Percentiles rank a stretch among this genome's conserved stretches.
These are phyloP conservation scores for Claviceps purpurea DNA, from an alignment of 2,329 filamentous ascomycete species.

Conservation along the genomic window DNA sequence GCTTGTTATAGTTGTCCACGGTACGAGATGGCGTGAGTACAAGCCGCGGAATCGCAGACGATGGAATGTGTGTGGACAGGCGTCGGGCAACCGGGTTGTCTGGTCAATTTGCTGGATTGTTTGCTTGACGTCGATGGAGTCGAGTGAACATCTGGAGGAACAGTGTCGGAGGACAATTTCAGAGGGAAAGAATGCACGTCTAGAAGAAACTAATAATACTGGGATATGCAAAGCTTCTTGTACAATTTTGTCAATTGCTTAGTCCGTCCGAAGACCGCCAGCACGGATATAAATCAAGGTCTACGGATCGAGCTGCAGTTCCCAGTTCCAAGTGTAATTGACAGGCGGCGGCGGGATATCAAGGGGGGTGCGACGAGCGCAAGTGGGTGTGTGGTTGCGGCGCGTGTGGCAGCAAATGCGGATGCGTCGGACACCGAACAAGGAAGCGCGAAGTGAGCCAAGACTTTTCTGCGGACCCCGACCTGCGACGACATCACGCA, in stretches of 20 bases:
- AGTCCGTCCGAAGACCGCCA: neutral
- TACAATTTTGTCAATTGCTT: neutral
- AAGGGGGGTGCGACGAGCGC: neutral
- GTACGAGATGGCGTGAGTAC: neutral
- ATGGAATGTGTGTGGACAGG: neutral
- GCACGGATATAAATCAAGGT: conserved; percentile 1
- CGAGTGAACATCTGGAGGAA: neutral
- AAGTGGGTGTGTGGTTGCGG: neutral
- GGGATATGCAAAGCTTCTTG: conserved; percentile 4
- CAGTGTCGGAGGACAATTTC: neutral
- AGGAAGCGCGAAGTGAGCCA: neutral
- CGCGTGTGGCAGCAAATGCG: neutral
- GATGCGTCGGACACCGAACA: conserved; percentile 5
- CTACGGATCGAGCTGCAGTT: no score
- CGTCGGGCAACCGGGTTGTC: neutral
- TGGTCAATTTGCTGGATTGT: neutral
- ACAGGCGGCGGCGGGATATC: neutral
- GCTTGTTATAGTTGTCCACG: neutral
- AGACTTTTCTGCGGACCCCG: neutral
- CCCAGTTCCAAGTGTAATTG: neutral
- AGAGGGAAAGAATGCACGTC: neutral
- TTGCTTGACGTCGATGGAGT: neutral
- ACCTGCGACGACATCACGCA: neutral
- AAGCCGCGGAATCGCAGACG: neutral
- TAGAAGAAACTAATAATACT: neutral